A percentile compares a stretch with the other conserved stretches of the same genome.
Evolutionary conservation across 164 flowering plant genomes (phyloP).

Genomic region (Chimonanthus salicifolius): DNA sequence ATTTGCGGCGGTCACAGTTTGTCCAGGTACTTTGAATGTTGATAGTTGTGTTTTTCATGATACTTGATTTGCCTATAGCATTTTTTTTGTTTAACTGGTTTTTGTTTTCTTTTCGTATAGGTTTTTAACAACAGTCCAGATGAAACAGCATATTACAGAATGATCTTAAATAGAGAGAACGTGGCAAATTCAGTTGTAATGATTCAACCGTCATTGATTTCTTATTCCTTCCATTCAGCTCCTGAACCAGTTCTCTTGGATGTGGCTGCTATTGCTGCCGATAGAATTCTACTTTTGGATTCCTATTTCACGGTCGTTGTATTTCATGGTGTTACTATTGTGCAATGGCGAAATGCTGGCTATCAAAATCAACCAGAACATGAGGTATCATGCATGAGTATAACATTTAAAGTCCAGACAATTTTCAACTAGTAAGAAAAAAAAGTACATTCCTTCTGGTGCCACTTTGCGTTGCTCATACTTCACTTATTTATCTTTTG

Average conservation of each 20-base stretch:
- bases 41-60: neutral
- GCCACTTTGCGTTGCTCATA: too few species aligned
- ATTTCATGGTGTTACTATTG: slow-evolving; percentile 94
- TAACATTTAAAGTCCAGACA: neutral
- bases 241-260: slow-evolving; percentile 83
- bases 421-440: too few species aligned
- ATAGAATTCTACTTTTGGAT: slow-evolving; percentile 81
- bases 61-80: neutral
- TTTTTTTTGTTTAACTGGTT: neutral
- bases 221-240: slow-evolving; percentile 70
- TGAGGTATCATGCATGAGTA: slow-evolving; percentile 33
- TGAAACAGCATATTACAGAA: slow-evolving; percentile 96
- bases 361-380: slow-evolving; percentile 91
- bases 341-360: slow-evolving; percentile 96
- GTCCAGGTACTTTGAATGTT: slow-evolving; percentile 64
- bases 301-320: slow-evolving; percentile 87
- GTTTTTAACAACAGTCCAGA: slow-evolving; percentile 99
- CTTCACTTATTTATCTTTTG: too few species aligned
- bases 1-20: slow-evolving; percentile 91
- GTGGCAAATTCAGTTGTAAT: slow-evolving; percentile 82
- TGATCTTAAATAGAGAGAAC: slow-evolving; percentile 79
- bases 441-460: too few species aligned
- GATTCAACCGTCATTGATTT: slow-evolving; percentile 91
- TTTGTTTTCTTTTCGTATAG: slow-evolving; percentile 28
- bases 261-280: slow-evolving; percentile 83